Base-by-base conservation (phyloP, 192 early-diverging fungal genomes). In the Umbelopsis vinacea region DNA sequence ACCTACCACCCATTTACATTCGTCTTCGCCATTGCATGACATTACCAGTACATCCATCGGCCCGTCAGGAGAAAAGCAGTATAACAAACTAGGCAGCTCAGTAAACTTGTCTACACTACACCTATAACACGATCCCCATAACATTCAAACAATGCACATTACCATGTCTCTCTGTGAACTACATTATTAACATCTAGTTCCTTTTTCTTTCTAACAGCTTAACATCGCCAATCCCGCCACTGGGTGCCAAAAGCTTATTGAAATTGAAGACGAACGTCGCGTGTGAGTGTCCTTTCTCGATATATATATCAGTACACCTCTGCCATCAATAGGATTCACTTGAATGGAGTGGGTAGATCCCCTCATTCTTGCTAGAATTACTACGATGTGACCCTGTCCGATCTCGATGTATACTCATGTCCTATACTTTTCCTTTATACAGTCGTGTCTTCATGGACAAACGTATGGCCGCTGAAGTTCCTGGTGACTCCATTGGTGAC, bases 181-280 rank as follows among this genome's bases (percentile, higher is more conserved):
- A 4, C 37, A n/a, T 60, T 29, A 47, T 8, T 45, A 9, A 24
- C 24, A 54, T 47, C 68, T 68, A 14, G 21, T 57, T 11, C 21
- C 68, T 55, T 71, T 33, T 68, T 40, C n/a, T n/a, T 71, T 26
- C 26, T 23, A 46, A 29, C 70, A 98, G 97, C 86, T 98, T 86
- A 98, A 99, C 92, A 96, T 99, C 81, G 95, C 96, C 85, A 95
- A 97, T 88, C 94, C 95, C 85, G 95, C 94, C 87, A 92, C 92
- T 86, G 97, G 97, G 85, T 94, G 94, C 86, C 96, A 99, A 85
- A 99, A 99, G 92, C 88, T 90, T 83, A 91, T 98, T 82, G 93
- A 97, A 71, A 93, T 99, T 77, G 96, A 98, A 79, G 97, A 99
- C 86, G 96, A 99, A 89, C 91, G 92, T 79, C 88, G 92, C 73